Conservation (phyloP, 805 yeast species). For the Suhomyces tanzawaensis region DNA sequence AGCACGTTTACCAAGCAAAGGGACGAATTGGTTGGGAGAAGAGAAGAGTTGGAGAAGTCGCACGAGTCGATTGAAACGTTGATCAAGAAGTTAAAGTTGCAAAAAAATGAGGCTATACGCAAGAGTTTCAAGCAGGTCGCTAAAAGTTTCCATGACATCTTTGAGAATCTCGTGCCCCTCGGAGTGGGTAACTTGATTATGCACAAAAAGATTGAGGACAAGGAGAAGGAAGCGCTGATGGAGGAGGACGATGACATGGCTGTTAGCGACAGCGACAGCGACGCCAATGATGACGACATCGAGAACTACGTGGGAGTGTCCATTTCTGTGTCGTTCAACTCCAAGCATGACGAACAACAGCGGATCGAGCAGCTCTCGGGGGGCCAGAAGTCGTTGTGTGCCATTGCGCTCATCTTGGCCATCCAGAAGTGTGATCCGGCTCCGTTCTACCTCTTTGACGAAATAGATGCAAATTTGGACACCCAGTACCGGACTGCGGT, state of each 20-base stretch:
- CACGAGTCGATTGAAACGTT: constrained; percentile 69
- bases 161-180: constrained; percentile 77
- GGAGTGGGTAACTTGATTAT: constrained; percentile 77
- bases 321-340: constrained; percentile 85
- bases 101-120: constrained; percentile 80
- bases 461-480: constrained; percentile 93
- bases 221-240: constrained; percentile 16
- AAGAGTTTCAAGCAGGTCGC: constrained; percentile 78
- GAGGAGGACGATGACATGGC: constrained; percentile 13
- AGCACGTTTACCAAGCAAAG: constrained; percentile 69
- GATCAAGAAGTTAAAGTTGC: constrained; percentile 64
- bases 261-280: constrained; percentile 11
- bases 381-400: constrained; percentile 96
- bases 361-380: constrained; percentile 91
- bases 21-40: constrained; percentile 61
- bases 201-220: constrained; percentile 35
- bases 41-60: constrained; percentile 67
- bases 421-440: constrained; percentile 96
- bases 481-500: constrained; percentile 88
- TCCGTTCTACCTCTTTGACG: constrained; percentile 94
- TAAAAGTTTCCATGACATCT: constrained; percentile 66
- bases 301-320: constrained; percentile 78
- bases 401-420: constrained; percentile 88
- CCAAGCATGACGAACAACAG: constrained; percentile 80
- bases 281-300: constrained; percentile 21